Evolutionary conservation across 371 early-diverging fungal species (phyloP).

Genomic region (Dichotomocladium elegans): DNA sequence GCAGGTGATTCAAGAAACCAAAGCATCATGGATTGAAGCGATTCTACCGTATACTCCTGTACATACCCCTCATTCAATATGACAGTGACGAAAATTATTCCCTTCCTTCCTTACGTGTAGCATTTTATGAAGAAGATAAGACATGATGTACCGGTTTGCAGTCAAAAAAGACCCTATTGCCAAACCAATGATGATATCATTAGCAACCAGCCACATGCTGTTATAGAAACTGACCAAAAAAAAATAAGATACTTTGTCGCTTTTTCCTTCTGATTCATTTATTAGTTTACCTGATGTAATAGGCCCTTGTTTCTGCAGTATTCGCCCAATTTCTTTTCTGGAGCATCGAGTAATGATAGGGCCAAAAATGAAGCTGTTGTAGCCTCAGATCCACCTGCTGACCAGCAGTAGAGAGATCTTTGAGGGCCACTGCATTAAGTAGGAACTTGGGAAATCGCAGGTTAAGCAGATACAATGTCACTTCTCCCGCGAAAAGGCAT

Average conservation of each 20-base stretch:
- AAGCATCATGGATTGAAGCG: constrained; percentile 68
- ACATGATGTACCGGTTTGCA: constrained; percentile 54
- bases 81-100: not conserved
- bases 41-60: constrained; percentile 60
- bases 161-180: constrained; percentile 75
- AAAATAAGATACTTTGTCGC: not conserved
- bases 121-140: constrained; percentile 48
- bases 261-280: not conserved
- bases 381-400: constrained; percentile 81
- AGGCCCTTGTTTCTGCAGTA: constrained; percentile 68
- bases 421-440: constrained; percentile 57
- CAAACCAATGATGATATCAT: constrained; percentile 88
- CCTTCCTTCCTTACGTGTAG: constrained; percentile 43
- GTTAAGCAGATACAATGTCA: constrained; percentile 50
- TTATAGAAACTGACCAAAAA: constrained; percentile 76
- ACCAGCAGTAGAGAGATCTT: constrained; percentile 62
- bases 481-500: constrained; percentile 42
- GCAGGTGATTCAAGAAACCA: constrained; percentile 96
- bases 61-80: not conserved
- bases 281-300: constrained; percentile 67
- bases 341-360: constrained; percentile 69
- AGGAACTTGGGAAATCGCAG: constrained; percentile 51
- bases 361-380: constrained; percentile 83
- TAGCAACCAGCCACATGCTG: constrained; percentile 91
- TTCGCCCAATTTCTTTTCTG: constrained; percentile 60